A percentile compares a stretch with the other conserved stretches of the same genome.
These are phyloP conservation scores for Tetrapisispora namnaoensis DNA, from an alignment of 805 yeast species.

Conservation along the genomic window DNA sequence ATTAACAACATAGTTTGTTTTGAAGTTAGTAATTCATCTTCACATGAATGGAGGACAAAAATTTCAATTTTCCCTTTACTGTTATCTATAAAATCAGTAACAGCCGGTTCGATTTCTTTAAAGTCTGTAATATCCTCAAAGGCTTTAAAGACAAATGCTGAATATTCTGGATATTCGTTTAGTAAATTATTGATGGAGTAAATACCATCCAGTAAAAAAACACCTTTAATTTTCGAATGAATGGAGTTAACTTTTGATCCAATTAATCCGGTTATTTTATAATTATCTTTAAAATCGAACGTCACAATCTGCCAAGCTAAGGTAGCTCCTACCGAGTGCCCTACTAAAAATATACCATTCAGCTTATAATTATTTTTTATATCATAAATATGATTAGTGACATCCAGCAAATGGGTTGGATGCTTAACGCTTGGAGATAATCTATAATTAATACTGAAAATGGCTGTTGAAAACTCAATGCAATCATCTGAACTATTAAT, in stretches of 20 bases:
- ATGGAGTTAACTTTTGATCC: neutral
- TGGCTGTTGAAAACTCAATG: slow-evolving; percentile 2
- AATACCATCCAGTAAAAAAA: slow-evolving; percentile 58
- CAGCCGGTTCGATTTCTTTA: neutral
- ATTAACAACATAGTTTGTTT: slow-evolving; percentile 39
- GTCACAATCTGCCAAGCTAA: slow-evolving; percentile 43
- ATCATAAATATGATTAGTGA: slow-evolving; percentile 34
- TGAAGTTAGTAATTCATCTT: slow-evolving; percentile 55
- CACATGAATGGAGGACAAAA: slow-evolving; percentile 46
- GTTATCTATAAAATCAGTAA: neutral
- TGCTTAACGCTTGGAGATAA: slow-evolving; percentile 52
- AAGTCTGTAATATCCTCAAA: slow-evolving; percentile 28
- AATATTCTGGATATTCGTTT: slow-evolving; percentile 53
- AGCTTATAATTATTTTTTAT: slow-evolving; percentile 19
- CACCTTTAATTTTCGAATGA: slow-evolving; percentile 14
- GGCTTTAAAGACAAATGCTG: slow-evolving; percentile 49
- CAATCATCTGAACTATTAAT: slow-evolving; percentile 2
- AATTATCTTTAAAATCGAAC: neutral
- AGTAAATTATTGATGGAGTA: slow-evolving; percentile 43
- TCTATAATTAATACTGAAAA: slow-evolving; percentile 47
- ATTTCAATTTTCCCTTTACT: slow-evolving; percentile 11
- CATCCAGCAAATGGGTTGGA: slow-evolving; percentile 55
- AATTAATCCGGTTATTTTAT: neutral
- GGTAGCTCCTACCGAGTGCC: slow-evolving; percentile 81
- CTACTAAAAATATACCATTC: slow-evolving; percentile 34